A percentile compares a stretch with the other conserved stretches of the same genome.
These are phyloP conservation scores for Podospora pseudocomata DNA, from an alignment of 495 filamentous ascomycete genomes.

Conservation along the genomic window DNA sequence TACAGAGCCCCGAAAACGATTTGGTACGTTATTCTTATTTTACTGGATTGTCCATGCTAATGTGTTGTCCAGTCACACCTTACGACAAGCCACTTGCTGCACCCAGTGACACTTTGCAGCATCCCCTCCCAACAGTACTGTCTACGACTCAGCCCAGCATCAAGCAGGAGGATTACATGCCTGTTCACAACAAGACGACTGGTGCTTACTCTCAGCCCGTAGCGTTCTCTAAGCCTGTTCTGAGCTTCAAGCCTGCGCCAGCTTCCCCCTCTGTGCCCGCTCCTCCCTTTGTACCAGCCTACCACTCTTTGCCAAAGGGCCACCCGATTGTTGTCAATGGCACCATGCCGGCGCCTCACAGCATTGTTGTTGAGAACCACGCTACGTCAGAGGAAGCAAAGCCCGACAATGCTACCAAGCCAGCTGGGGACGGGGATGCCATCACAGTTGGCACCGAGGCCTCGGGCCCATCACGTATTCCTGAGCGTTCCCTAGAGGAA, in stretches of 20 bases:
- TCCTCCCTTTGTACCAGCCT: not conserved
- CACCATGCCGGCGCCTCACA: not conserved
- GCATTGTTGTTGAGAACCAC: not conserved
- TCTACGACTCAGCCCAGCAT: not conserved
- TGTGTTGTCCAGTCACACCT: not conserved
- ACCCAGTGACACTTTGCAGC: not conserved
- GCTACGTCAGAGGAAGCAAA: not conserved
- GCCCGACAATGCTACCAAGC: conserved; percentile 9
- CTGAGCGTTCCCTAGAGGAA: not conserved
- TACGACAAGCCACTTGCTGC: not conserved
- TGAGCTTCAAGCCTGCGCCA: not conserved
- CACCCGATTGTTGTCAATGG: not conserved
- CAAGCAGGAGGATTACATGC: not conserved
- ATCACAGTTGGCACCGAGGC: not conserved
- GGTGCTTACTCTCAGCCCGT: not conserved
- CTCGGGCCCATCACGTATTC: conserved; percentile 14
- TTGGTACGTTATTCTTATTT: not conserved
- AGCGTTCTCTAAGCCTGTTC: not conserved
- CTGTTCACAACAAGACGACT: not conserved
- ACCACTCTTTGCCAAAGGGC: no score
- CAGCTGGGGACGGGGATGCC: not conserved
- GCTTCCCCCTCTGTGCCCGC: not conserved
- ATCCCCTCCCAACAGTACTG: not conserved
- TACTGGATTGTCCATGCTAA: not conserved
- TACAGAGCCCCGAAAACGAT: not conserved